Conservation (phyloP, 306 rosid species). For the Gleditsia sinensis region DNA sequence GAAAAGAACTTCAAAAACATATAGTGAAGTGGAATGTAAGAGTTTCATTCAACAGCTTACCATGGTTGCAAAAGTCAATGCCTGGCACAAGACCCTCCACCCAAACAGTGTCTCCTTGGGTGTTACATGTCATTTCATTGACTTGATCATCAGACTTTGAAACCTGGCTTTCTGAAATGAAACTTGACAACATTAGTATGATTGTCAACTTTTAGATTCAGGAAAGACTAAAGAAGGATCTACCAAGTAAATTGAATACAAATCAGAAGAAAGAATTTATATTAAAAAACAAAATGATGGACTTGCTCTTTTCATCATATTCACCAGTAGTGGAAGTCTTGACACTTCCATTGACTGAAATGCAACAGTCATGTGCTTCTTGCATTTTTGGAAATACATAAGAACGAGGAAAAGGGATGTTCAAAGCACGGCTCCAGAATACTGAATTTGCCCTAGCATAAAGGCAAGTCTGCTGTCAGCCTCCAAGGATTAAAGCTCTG, state of each 20-base stretch:
- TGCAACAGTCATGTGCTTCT: slow-evolving; percentile 47
- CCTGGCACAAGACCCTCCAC: slow-evolving; percentile 99
- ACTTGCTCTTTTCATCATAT: slow-evolving; percentile 49
- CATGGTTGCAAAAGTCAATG: slow-evolving; percentile 96
- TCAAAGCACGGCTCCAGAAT: slow-evolving; percentile 93
- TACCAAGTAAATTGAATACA: background rate
- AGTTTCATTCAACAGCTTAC: slow-evolving; percentile 46
- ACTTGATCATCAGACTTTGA: slow-evolving; percentile 41
- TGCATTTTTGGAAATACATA: slow-evolving; percentile 78
- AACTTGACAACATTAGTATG: slow-evolving; percentile 21
- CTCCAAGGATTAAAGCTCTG: slow-evolving; percentile 31
- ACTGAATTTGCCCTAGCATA: slow-evolving; percentile 88
- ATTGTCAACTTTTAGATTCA: slow-evolving; percentile 15
- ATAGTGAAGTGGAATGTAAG: slow-evolving; percentile 26
- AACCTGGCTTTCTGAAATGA: slow-evolving; percentile 54
- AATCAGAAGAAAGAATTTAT: background rate
- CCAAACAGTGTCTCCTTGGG: slow-evolving; percentile 70
- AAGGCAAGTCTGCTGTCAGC: slow-evolving; percentile 40
- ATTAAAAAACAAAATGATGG: background rate
- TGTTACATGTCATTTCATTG: slow-evolving; percentile 41
- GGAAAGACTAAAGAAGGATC: slow-evolving; percentile 29
- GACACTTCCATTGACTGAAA: slow-evolving; percentile 29
- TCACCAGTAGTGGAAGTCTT: slow-evolving; percentile 37
- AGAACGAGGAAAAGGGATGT: slow-evolving; percentile 80
- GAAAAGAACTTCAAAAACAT: slow-evolving; percentile 17